These are phyloP conservation scores for Gossypium turneri DNA, from an alignment of 345 rosid species.

Conservation along the genomic window DNA sequence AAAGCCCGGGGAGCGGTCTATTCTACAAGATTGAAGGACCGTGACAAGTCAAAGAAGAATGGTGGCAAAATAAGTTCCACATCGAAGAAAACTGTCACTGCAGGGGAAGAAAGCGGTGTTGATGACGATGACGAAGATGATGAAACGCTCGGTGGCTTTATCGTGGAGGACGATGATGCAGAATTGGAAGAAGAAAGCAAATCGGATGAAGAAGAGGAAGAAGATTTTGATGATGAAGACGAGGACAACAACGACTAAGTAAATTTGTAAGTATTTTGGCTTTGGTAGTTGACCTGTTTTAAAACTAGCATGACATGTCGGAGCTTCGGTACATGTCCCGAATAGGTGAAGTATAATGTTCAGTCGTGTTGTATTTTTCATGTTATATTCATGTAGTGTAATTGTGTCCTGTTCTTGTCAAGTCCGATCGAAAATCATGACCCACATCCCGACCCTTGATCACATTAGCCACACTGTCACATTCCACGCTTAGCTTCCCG, in stretches of 20 bases:
- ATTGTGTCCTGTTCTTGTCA: not conserved
- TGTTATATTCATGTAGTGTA: not conserved
- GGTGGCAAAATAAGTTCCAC: constrained; percentile 12
- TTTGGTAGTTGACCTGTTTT: not conserved
- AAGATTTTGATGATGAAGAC: constrained; percentile 30
- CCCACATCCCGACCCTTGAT: too few relatives aligned
- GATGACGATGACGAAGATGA: constrained; percentile 44
- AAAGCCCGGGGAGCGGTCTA: constrained; percentile 31
- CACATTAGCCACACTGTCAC: too few relatives aligned
- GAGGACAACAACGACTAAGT: constrained; percentile 14
- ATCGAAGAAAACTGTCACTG: constrained; percentile 11
- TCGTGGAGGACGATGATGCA: constrained; percentile 49
- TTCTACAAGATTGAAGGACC: constrained; percentile 54
- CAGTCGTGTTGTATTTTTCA: too few relatives aligned
- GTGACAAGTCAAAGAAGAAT: constrained; percentile 18
- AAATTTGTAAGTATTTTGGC: constrained; percentile 20
- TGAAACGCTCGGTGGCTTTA: constrained; percentile 72
- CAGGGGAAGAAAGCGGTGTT: constrained; percentile 18
- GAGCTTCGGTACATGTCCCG: not conserved
- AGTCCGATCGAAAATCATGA: too few relatives aligned
- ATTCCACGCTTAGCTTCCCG: too few relatives aligned
- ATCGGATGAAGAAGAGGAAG: constrained; percentile 25
- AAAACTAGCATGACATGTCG: not conserved
- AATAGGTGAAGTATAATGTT: not conserved
- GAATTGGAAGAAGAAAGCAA: constrained; percentile 27